A percentile compares a stretch with the other conserved stretches of the same genome.
phyloP scores from a whole-genome alignment of 495 filamentous ascomycete species.

The Aspergillus hancockii region DNA sequence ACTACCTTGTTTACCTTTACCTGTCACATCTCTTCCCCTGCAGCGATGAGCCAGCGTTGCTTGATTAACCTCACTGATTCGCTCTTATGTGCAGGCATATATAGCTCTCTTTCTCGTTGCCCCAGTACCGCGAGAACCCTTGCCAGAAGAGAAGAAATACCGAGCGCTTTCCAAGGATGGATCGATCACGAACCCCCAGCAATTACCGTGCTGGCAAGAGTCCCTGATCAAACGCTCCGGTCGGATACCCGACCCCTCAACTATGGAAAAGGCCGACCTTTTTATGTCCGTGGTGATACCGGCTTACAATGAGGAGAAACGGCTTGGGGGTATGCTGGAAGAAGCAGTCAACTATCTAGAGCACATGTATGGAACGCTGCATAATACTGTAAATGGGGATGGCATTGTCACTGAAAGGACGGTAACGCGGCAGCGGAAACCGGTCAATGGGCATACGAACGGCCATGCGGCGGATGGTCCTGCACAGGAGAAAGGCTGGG shows the following conservation, averaged over 20 bases:
- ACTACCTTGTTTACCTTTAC: background rate
- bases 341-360: constrained; percentile 89
- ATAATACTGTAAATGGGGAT: constrained; percentile 17
- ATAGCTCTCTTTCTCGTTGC: constrained; percentile 70
- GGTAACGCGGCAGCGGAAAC: constrained; percentile 35
- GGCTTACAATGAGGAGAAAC: constrained; percentile 89
- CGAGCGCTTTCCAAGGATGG: constrained; percentile 70
- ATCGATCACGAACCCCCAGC: constrained; percentile 53
- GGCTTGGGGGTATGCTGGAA: constrained; percentile 79
- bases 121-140: constrained; percentile 72
- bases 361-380: constrained; percentile 62
- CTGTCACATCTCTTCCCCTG: background rate
- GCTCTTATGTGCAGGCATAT: constrained; percentile 58
- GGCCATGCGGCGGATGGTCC: constrained; percentile 23
- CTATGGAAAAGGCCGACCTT: constrained; percentile 53
- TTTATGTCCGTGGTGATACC: constrained; percentile 89
- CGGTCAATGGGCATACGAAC: constrained; percentile 26
- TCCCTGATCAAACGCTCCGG: constrained; percentile 49
- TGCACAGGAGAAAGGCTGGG: constrained; percentile 64
- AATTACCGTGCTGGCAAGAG: constrained; percentile 84
- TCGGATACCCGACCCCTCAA: constrained; percentile 25
- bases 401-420: constrained; percentile 17
- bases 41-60: constrained; percentile 3
- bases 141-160: constrained; percentile 84
- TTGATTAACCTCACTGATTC: constrained; percentile 10